Evolutionary conservation across 1,284 basidiomycete species (phyloP).

Genomic region (Trichosporon ovoides): DNA sequence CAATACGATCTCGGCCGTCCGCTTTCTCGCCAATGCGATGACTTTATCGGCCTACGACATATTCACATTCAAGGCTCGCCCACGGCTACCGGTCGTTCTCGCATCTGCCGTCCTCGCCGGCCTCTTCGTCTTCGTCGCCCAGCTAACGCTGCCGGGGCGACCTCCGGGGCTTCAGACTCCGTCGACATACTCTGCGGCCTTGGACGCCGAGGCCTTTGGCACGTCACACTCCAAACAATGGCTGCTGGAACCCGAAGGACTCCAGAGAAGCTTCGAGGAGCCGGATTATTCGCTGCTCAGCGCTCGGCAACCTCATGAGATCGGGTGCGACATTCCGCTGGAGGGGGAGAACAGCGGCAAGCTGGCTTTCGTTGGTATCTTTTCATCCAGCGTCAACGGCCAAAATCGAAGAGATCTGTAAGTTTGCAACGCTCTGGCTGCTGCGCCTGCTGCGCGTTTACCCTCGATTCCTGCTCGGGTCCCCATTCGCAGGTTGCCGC

Average conservation of each 20-base stretch:
- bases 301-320: constrained; percentile 41
- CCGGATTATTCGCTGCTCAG: constrained; percentile 46
- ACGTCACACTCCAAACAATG: background rate
- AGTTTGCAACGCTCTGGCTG: no score
- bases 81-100: background rate
- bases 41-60: constrained; percentile 2
- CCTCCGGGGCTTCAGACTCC: background rate
- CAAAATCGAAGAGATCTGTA: constrained; percentile 41
- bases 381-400: constrained; percentile 29
- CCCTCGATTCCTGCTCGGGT: no score
- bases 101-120: constrained; percentile 1
- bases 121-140: background rate
- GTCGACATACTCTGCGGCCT: background rate
- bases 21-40: constrained; percentile 1
- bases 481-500: no score
- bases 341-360: constrained; percentile 33
- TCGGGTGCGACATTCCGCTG: constrained; percentile 47
- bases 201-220: background rate
- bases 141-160: background rate
- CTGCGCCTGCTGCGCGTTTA: no score
- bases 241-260: background rate
- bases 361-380: constrained; percentile 47
- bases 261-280: constrained; percentile 38
- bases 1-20: background rate
- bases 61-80: constrained; percentile 1